A percentile compares a stretch with the other conserved stretches of the same genome.
Conservation (phyloP, 1,139 yeast genomes). For the Blastobotrys serpentis region DNA sequence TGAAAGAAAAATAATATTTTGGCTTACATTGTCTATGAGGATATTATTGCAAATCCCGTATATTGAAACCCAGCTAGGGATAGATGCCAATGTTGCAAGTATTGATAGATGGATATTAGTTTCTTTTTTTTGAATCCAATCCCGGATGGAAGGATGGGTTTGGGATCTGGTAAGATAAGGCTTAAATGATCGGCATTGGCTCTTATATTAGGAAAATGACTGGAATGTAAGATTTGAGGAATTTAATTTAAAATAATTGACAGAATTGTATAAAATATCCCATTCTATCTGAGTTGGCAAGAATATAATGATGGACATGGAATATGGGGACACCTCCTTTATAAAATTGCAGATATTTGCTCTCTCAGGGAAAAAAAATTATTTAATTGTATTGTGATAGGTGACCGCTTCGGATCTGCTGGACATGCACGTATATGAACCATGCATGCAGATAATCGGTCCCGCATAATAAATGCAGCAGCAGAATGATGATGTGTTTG, state of each 20-base stretch:
- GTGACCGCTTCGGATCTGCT: neutral
- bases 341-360: too few relatives aligned
- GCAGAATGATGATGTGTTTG: too few relatives aligned
- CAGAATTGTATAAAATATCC: neutral
- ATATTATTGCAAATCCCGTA: conserved; percentile 1
- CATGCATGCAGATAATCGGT: conserved; percentile 1
- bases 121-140: too few relatives aligned
- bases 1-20: too few relatives aligned
- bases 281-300: neutral
- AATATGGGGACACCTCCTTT: too few relatives aligned
- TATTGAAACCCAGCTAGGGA: too few relatives aligned
- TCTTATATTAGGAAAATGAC: neutral
- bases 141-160: too few relatives aligned
- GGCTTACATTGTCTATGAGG: neutral
- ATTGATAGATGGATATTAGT: neutral
- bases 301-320: too few relatives aligned
- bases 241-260: neutral
- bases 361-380: neutral
- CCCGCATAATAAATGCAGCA: too few relatives aligned
- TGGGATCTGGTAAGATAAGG: too few relatives aligned
- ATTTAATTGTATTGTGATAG: neutral
- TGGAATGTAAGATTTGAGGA: conserved; percentile 1
- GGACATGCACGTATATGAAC: conserved; percentile 1
- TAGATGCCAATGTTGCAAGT: too few relatives aligned
- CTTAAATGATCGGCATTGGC: neutral